Evolutionary conservation across 305 asterid genomes (phyloP).

Genomic region (Ajuga reptans): DNA sequence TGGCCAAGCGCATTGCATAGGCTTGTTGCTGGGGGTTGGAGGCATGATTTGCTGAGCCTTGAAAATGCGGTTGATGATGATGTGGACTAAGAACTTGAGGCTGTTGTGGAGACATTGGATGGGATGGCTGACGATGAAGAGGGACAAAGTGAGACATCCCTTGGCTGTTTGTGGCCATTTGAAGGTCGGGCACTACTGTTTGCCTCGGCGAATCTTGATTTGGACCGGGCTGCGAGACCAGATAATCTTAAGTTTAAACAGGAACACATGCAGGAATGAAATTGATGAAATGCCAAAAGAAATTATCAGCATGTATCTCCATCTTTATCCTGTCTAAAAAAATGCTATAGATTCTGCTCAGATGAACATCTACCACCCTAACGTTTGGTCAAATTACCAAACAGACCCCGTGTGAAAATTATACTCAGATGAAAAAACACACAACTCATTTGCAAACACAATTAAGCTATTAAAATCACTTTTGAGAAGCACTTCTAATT

Average conservation of each 20-base stretch:
- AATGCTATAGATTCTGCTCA: too few relatives aligned
- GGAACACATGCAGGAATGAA: not conserved
- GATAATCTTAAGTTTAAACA: not conserved
- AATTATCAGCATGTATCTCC: too few relatives aligned
- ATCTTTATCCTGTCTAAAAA: too few relatives aligned
- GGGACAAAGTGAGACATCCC: slow-evolving; percentile 42
- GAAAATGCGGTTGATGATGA: slow-evolving; percentile 30
- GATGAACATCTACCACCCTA: too few relatives aligned
- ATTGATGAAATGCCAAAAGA: too few relatives aligned
- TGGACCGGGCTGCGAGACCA: slow-evolving; percentile 37
- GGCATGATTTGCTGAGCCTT: slow-evolving; percentile 49
- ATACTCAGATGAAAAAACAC: not conserved
- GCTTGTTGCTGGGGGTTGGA: slow-evolving; percentile 60
- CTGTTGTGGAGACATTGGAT: slow-evolving; percentile 47
- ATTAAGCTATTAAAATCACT: too few relatives aligned
- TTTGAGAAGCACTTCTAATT: too few relatives aligned
- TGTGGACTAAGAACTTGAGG: slow-evolving; percentile 40
- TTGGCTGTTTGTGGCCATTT: slow-evolving; percentile 45
- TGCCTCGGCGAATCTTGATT: slow-evolving; percentile 44
- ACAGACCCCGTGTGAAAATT: not conserved
- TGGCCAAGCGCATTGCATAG: slow-evolving; percentile 59
- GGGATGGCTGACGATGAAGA: slow-evolving; percentile 50
- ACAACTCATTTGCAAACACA: too few relatives aligned
- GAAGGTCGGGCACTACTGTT: slow-evolving; percentile 41
- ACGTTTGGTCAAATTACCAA: not conserved